Evolutionary conservation across 2,329 filamentous ascomycete species (phyloP), one percentile per base, ranked within the genome.

Genomic region (Lomentospora prolificans): DNA sequence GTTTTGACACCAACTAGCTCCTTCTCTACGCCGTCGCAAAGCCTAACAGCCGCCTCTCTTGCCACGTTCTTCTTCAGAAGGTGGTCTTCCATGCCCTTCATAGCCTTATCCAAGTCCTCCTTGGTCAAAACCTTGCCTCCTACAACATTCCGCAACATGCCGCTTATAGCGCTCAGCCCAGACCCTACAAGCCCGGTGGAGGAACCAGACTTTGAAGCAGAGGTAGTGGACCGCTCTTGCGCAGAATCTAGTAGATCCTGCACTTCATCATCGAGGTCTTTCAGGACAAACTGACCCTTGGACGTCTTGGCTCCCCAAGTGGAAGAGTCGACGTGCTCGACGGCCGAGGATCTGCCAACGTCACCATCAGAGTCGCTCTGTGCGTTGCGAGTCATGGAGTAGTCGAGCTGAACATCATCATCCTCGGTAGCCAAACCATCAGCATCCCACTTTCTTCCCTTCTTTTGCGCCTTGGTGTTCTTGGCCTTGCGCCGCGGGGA

Each of bases 81-180:
- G 68, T 97, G 92, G 57, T 96, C 90, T 67, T 96, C 90, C 90
- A 99, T 96, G 30, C 87, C 88, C 71, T 92, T 94, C 74, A 99
- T 85, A 2, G 94, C 89, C 69, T 95, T 95, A 59, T 90, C 87
- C 22, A 99, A 79, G 65, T 97, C 92, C 61, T 87, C 82, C 68
- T 90, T 89, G 1, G 90, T 95, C 64, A 99, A 74, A 0, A 86
- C 89, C 75, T 96, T 96, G 60, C 95, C 94, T 55, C 94, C 94
- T 0, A 99, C 87, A 39, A 99, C 87, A 66, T 96, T 97, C 61
- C 90, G 84, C 75, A 99, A 96, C 57, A 97, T 81, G 17, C 90
- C 89, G 55, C 89, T 85, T 60, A 97, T 87, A 12, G 89, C 88
- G 66, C 83, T 90, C 57, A 96, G 77, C 56, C 90, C 84, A 3